These are phyloP conservation scores for Melampsora americana DNA, from an alignment of 1,284 basidiomycete species.

Conservation along the genomic window DNA sequence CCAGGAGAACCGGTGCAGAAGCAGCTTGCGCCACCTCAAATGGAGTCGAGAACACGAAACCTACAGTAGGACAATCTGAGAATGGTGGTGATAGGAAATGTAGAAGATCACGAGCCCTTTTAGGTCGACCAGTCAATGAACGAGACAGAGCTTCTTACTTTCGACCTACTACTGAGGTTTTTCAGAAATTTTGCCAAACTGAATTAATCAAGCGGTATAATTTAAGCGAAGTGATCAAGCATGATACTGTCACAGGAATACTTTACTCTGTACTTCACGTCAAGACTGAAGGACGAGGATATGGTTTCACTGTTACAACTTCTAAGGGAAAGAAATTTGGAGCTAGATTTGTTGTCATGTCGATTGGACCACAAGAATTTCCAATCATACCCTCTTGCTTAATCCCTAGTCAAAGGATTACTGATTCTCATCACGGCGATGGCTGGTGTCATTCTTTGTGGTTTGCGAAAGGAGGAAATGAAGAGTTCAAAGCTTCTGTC, in stretches of 20 bases:
- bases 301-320: conserved; percentile 28
- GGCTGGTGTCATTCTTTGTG: conserved; percentile 43
- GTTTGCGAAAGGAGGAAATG: conserved; percentile 34
- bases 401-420: neutral
- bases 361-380: conserved; percentile 40
- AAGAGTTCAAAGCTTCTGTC: conserved; percentile 39
- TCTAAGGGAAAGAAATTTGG: conserved; percentile 31
- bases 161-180: conserved; percentile 27
- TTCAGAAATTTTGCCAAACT: conserved; percentile 29
- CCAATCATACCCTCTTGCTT: conserved; percentile 32
- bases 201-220: conserved; percentile 40
- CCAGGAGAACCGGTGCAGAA: conserved; percentile 22
- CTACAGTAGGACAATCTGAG: conserved; percentile 39
- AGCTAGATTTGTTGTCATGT: conserved; percentile 42
- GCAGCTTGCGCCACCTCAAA: conserved; percentile 22
- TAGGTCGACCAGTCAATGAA: conserved; percentile 39
- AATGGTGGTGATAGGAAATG: conserved; percentile 19
- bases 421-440: conserved; percentile 17
- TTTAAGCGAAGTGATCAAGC: conserved; percentile 15
- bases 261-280: conserved; percentile 28
- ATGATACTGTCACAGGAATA: conserved; percentile 23
- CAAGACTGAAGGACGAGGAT: conserved; percentile 18
- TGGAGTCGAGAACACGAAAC: conserved; percentile 28
- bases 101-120: conserved; percentile 20
- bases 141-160: conserved; percentile 39